Evolutionary conservation across 163 green algal genomes (phyloP), one percentile per base, ranked within the genome.

Genomic region (Chlorella variabilis): DNA sequence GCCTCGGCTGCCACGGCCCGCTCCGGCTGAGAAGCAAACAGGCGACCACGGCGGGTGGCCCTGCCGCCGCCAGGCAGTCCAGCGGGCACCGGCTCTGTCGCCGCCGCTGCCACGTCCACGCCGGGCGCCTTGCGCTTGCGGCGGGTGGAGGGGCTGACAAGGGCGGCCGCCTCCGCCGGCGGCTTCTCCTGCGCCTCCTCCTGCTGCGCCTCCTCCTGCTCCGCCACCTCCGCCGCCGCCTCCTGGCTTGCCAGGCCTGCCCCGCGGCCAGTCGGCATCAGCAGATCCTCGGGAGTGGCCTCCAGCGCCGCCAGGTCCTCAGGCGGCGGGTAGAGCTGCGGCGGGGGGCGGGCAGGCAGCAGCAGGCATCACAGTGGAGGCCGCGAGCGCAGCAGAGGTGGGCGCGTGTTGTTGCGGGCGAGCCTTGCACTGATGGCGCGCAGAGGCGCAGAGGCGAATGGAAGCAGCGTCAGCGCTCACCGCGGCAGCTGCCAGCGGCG

Each of bases 71-170:
- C 38, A 13, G 65, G 8, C 17, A 41, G 41, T 21, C 65, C 65
- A 34, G 65, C 27, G 4, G 65, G 36, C 21, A 33, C 25, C 0
- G 21, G 4, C n/a, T n/a, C n/a, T n/a, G n/a, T n/a, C 70, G 9
- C 31, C 4, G 51, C 45, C 9, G 31, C 54, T 41, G 71, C 9
- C 18, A 33, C 13, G 51, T 49, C 51, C 4, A n/a, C 51, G 1
- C 71, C 71, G 0, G 71, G 71, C 25, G 71, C 71, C 51, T 78
- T 78, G 51, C 71, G 71, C 71, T 78, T 78, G 51, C 71, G 71
- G 25, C 7, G 8, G 59, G n/a, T 27, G 3, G 59, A 29, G 54
- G 59, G 29, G 59, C 6, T 67, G n/a, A 17, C n/a, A 13, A 67
- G 29, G n/a, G 6, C 3, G 59, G 29, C 54, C 23, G 18, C 20